phyloP scores from a whole-genome alignment of 345 rosid genomes.

The Hibiscus mutabilis region DNA sequence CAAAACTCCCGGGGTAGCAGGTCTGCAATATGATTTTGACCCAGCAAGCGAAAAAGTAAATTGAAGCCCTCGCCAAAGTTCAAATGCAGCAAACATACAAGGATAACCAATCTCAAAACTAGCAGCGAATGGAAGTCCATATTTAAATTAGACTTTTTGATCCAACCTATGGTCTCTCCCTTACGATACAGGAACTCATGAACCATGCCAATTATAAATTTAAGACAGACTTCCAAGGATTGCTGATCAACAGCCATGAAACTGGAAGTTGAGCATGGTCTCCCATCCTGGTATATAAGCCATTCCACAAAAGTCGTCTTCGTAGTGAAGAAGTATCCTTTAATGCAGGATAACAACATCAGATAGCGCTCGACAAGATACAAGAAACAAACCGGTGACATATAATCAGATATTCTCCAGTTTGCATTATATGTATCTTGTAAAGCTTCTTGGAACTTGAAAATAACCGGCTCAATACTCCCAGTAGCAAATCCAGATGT shows the following conservation, averaged over 20 bases:
- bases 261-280: background rate
- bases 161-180: slow-evolving; percentile 26
- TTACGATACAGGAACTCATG: slow-evolving; percentile 1
- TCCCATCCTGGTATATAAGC: slow-evolving; percentile 26
- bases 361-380: slow-evolving; percentile 41
- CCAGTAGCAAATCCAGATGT: background rate
- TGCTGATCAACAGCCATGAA: background rate
- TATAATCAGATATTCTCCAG: slow-evolving; percentile 27
- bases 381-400: slow-evolving; percentile 37
- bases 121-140: slow-evolving; percentile 12
- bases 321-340: slow-evolving; percentile 17
- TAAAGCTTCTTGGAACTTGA: slow-evolving; percentile 27
- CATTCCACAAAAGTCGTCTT: slow-evolving; percentile 37
- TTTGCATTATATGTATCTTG: slow-evolving; percentile 23
- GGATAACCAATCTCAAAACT: slow-evolving; percentile 29
- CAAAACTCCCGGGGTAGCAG: slow-evolving; percentile 20
- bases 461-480: background rate
- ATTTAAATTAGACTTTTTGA: slow-evolving; percentile 4
- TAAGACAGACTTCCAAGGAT: background rate
- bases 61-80: slow-evolving; percentile 10
- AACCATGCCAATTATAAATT: slow-evolving; percentile 9
- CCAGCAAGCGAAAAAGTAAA: slow-evolving; percentile 17
- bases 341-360: slow-evolving; percentile 13
- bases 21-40: slow-evolving; percentile 6
- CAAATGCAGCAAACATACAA: slow-evolving; percentile 25